These are phyloP conservation scores for Xylaria cubensis DNA, from an alignment of 495 filamentous ascomycete genomes.

Conservation along the genomic window DNA sequence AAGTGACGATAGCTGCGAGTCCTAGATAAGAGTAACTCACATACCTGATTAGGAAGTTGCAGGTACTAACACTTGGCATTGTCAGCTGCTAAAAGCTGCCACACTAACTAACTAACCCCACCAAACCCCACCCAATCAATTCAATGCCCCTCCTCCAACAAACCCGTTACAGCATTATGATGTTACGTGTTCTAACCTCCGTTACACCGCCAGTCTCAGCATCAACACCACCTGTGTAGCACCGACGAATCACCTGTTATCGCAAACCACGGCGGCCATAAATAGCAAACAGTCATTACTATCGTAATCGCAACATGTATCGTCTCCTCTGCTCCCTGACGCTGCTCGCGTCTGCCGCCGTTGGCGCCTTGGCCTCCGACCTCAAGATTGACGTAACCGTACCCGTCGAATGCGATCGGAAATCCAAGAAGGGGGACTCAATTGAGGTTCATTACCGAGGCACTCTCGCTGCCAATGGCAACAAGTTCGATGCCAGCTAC, in stretches of 20 bases:
- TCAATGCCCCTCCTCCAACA: not conserved
- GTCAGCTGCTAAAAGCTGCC: not conserved
- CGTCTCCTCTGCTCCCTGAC: conserved; percentile 63
- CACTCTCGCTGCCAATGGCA: conserved; percentile 65
- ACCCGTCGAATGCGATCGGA: conserved; percentile 70
- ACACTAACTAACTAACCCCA: not conserved
- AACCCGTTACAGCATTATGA: too few species aligned
- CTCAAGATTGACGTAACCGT: conserved; percentile 79
- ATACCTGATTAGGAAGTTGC: too few species aligned
- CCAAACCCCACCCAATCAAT: not conserved
- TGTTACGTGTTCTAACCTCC: conserved; percentile 2
- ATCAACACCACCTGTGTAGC: not conserved
- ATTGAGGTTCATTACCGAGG: conserved; percentile 89
- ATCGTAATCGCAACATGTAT: conserved; percentile 54
- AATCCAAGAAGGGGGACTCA: conserved; percentile 75
- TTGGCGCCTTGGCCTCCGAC: conserved; percentile 57
- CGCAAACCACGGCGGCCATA: not conserved
- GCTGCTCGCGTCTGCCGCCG: conserved; percentile 58
- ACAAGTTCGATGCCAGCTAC: conserved; percentile 72
- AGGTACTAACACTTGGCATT: not conserved
- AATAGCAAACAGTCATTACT: not conserved
- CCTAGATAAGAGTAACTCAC: too few species aligned
- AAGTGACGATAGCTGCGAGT: not conserved
- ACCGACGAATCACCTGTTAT: not conserved
- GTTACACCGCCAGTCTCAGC: conserved; percentile 14